Base-by-base conservation (phyloP, 176 grass and related monocot genomes). In the Rhynchospora tenuis region DNA sequence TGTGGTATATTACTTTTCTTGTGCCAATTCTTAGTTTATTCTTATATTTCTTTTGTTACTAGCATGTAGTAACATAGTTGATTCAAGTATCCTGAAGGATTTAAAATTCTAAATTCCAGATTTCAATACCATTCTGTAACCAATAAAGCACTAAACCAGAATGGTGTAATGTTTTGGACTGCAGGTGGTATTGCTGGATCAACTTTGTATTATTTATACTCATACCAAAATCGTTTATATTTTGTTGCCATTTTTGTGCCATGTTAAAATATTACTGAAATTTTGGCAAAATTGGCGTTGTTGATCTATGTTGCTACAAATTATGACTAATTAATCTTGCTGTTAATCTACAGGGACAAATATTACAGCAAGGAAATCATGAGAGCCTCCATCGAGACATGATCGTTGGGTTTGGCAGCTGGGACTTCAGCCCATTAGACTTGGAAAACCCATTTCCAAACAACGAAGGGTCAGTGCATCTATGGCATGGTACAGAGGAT, bases 401-500 rank as follows among this genome's bases (percentile, higher is more conserved):
- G 89, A 88, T 78, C 58, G 83, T 96, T 6, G 83, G 89, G 29
- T 96, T 96, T 71, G 85, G 93, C 29, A 89, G 66, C 44, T 96
- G 93, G 93, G 84, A 88, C 6, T 91, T 90, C 80, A 89, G 89
- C 80, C 93, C 93, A 6, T 58, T 93, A 73, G 92, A 91, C 17
- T 84, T 98, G 61, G 62, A 93, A 48, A 67, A 94, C 81, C 95
- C 95, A n/a, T 95, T 98, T 76, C 90, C 95, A 0, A 62, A 9
- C 50, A 86, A 69, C 29, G 90, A 98, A 74, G 90, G 87, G 7
- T 84, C 80, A 55, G 84, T 93, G 54, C 95, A 98, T 73, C 70
- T 98, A 31, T 98, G 95, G 95, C 95, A 98, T 27, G 92, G 90
- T 52, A 80, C 87, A 6, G 55, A 91, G 56, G 95, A 98, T 71